Percentiles rank a stretch among this genome's conserved stretches.
Evolutionary conservation across 208 protist species (phyloP).

Genomic region (Phytomonas sp.): DNA sequence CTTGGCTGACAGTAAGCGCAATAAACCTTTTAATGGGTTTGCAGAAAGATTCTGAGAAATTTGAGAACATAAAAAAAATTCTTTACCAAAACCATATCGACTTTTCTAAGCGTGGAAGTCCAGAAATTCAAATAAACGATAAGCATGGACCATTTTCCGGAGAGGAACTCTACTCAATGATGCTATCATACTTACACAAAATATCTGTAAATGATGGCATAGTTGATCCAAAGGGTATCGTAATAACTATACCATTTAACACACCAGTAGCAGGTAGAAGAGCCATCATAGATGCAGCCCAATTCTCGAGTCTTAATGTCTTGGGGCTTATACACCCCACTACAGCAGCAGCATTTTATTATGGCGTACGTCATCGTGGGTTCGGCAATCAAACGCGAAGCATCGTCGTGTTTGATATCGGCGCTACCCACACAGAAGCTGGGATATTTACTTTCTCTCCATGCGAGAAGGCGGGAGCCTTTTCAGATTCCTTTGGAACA

Average conservation of each 20-base stretch:
- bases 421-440: conserved; percentile 78
- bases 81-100: conserved; percentile 39
- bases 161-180: conserved; percentile 85
- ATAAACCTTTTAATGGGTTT: conserved; percentile 67
- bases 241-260: conserved; percentile 89
- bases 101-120: conserved; percentile 34
- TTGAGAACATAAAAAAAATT: neutral
- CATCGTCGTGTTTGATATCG: conserved; percentile 85
- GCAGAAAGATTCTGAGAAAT: conserved; percentile 28
- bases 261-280: conserved; percentile 69
- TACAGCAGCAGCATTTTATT: conserved; percentile 86
- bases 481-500: conserved; percentile 53
- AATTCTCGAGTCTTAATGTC: conserved; percentile 70
- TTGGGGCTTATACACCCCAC: conserved; percentile 89
- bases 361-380: conserved; percentile 70
- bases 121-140: conserved; percentile 20
- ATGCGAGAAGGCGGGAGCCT: conserved; percentile 18
- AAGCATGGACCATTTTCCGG: conserved; percentile 45
- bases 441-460: conserved; percentile 82
- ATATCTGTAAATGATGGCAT: conserved; percentile 50
- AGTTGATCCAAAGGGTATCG: conserved; percentile 43
- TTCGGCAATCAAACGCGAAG: conserved; percentile 53
- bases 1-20: conserved; percentile 45
- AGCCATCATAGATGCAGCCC: conserved; percentile 85
- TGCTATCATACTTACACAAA: conserved; percentile 59